Percentiles rank a stretch among this genome's conserved stretches.
Conservation (phyloP, 2,329 filamentous ascomycete genomes). For the Trichoderma sp. region DNA sequence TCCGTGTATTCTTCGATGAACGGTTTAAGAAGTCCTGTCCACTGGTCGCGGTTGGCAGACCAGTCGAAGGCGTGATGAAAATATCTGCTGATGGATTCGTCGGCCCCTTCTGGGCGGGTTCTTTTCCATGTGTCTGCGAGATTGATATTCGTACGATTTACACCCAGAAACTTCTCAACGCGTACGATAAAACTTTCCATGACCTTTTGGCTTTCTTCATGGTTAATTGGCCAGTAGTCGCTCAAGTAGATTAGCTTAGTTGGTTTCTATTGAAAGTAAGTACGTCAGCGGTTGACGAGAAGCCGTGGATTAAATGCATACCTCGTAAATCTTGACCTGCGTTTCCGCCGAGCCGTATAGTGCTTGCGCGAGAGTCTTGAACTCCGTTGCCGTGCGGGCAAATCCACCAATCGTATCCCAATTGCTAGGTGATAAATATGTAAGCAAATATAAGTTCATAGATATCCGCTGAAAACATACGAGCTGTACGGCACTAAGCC, state of each 20-base stretch:
- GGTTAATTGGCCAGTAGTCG: background rate
- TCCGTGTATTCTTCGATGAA: too few relatives aligned
- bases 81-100: too few relatives aligned
- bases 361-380: background rate
- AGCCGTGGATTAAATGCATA: background rate
- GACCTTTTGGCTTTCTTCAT: background rate
- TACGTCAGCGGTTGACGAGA: background rate
- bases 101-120: too few relatives aligned
- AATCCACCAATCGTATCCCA: background rate
- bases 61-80: too few relatives aligned
- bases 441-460: background rate
- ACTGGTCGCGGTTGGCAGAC: too few relatives aligned
- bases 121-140: too few relatives aligned
- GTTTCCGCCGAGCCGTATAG: background rate
- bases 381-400: background rate
- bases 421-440: background rate
- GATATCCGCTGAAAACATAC: background rate
- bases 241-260: background rate
- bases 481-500: background rate
- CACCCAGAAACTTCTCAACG: too few relatives aligned
- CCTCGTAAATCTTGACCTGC: background rate
- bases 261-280: background rate
- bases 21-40: too few relatives aligned
- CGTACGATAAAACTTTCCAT: too few relatives aligned
- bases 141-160: too few relatives aligned